phyloP scores from a whole-genome alignment of 345 rosid genomes.

The Arabidopsis suecica region DNA sequence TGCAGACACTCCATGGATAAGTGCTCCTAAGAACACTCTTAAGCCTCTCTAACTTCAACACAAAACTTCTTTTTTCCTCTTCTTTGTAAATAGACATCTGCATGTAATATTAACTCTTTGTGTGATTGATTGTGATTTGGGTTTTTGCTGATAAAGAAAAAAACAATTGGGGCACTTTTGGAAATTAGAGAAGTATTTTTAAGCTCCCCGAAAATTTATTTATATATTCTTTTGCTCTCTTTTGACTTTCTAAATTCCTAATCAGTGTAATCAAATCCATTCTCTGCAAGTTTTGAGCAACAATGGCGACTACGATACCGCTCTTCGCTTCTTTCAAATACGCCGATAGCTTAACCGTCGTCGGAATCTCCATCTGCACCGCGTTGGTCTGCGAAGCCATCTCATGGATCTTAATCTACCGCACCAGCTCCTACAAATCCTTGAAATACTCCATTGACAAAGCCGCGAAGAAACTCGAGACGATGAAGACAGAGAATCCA shows the following conservation, averaged over 20 bases:
- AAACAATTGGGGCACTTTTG: not conserved
- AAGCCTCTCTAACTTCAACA: conserved; percentile 50
- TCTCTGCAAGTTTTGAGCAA: conserved; percentile 16
- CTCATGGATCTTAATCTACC: conserved; percentile 96
- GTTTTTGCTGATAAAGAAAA: not conserved
- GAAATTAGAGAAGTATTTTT: not conserved
- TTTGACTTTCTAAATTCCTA: conserved; percentile 28
- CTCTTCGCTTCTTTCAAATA: conserved; percentile 67
- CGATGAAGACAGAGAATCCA: conserved; percentile 76
- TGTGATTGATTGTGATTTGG: conserved; percentile 5
- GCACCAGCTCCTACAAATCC: conserved; percentile 90
- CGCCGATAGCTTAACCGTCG: conserved; percentile 87
- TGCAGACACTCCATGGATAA: conserved; percentile 83
- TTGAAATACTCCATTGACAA: conserved; percentile 93
- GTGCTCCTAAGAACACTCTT: conserved; percentile 91
- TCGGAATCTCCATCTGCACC: conserved; percentile 90
- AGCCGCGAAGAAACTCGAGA: conserved; percentile 94
- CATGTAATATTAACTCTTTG: not conserved
- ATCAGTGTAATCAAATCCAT: conserved; percentile 3
- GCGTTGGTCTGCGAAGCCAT: conserved; percentile 93
- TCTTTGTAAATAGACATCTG: conserved; percentile 3
- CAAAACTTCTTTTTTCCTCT: not conserved
- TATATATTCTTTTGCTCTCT: not conserved
- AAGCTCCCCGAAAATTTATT: not conserved
- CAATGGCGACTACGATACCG: conserved; percentile 53